A percentile compares a stretch with the other conserved stretches of the same genome.
phyloP scores from a whole-genome alignment of 1,284 basidiomycete species.

The Flammula alnicola region DNA sequence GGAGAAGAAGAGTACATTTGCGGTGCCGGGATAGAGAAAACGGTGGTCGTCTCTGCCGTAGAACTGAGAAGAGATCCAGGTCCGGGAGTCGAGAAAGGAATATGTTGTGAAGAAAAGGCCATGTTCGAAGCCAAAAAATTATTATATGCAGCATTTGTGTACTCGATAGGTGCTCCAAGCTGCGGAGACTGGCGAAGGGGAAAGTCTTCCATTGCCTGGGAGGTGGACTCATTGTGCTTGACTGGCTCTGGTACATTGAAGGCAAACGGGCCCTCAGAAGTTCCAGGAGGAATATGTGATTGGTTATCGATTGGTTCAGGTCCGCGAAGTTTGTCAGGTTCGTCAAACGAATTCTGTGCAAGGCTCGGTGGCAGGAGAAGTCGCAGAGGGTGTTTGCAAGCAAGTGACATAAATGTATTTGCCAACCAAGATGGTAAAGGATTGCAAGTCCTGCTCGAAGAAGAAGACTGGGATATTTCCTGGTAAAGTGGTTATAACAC shows the following conservation, averaged over 20 bases:
- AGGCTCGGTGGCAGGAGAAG: slow-evolving; percentile 34
- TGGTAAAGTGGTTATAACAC: not conserved
- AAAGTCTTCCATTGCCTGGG: not conserved
- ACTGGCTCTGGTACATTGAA: slow-evolving; percentile 8
- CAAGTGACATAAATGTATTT: slow-evolving; percentile 40
- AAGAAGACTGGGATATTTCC: slow-evolving; percentile 12
- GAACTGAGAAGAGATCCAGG: slow-evolving; percentile 30
- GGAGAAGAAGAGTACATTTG: slow-evolving; percentile 22
- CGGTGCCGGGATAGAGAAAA: slow-evolving; percentile 14
- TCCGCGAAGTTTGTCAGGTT: not conserved
- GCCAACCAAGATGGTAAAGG: slow-evolving; percentile 31
- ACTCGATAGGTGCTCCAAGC: not conserved
- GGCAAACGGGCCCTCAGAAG: slow-evolving; percentile 14
- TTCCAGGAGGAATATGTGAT: not conserved
- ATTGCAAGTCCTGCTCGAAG: slow-evolving; percentile 15
- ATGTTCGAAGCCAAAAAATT: not conserved
- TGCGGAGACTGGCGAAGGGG: not conserved
- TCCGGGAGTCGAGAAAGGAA: slow-evolving; percentile 43
- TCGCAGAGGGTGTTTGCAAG: slow-evolving; percentile 42
- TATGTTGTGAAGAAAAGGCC: not conserved
- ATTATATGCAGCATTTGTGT: slow-evolving; percentile 6
- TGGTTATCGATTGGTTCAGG: not conserved
- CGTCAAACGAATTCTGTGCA: slow-evolving; percentile 1
- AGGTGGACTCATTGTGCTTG: not conserved
- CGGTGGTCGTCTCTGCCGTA: slow-evolving; percentile 16